phyloP scores from a whole-genome alignment of 2,329 filamentous ascomycete genomes.

The Aspergillus bombycis region DNA sequence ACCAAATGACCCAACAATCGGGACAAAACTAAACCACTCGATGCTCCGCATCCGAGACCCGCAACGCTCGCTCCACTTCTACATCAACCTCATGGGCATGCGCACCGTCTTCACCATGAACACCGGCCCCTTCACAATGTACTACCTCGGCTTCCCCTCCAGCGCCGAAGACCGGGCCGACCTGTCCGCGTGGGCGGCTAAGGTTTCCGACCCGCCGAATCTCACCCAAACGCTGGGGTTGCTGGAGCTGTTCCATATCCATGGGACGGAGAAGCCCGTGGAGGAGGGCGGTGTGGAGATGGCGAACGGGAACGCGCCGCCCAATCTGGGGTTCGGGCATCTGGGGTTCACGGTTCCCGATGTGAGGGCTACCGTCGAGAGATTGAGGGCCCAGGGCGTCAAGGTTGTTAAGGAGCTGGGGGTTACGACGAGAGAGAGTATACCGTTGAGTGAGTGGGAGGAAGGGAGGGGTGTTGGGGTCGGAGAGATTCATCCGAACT shows the following conservation, averaged over 20 bases:
- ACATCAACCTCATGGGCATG: conserved; percentile 44
- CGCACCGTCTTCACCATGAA: conserved; percentile 45
- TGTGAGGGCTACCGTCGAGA: conserved; percentile 33
- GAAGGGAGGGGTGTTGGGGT: conserved; percentile 34
- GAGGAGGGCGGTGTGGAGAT: conserved; percentile 23
- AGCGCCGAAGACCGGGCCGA: conserved; percentile 31
- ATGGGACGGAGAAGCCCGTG: conserved; percentile 34
- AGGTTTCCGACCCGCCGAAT: conserved; percentile 27
- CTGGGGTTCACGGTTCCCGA: conserved; percentile 45
- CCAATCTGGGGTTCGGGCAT: conserved; percentile 42
- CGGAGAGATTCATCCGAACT: conserved; percentile 39
- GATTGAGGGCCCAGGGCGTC: conserved; percentile 35
- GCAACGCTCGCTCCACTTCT: conserved; percentile 39
- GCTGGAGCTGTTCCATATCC: conserved; percentile 42
- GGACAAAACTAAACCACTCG: conserved; percentile 43
- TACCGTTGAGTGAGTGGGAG: conserved; percentile 41
- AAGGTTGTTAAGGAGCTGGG: conserved; percentile 40
- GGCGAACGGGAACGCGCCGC: conserved; percentile 37
- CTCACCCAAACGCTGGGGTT: conserved; percentile 38
- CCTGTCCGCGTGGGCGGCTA: conserved; percentile 31
- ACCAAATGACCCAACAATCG: conserved; percentile 29
- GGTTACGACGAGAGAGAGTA: conserved; percentile 28
- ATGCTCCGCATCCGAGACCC: conserved; percentile 43
- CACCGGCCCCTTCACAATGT: conserved; percentile 44
- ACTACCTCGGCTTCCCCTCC: conserved; percentile 44